A percentile compares a stretch with the other conserved stretches of the same genome.
Evolutionary conservation across 306 rosid genomes (phyloP).

Genomic region (Lotus japonicus): DNA sequence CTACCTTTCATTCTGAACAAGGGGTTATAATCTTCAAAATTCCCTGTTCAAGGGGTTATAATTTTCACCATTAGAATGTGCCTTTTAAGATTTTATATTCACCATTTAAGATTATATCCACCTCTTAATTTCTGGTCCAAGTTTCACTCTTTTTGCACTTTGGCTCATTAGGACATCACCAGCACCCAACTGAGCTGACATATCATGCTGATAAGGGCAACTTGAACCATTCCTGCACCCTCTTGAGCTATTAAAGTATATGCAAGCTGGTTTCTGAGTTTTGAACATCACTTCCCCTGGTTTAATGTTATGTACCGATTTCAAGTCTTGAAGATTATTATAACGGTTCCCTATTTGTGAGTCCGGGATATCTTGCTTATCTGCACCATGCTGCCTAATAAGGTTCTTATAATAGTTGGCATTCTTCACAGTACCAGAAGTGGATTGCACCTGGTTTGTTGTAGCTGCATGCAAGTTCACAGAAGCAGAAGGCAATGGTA

Average conservation of each 20-base stretch:
- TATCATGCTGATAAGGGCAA: conserved; percentile 53
- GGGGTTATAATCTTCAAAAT: neutral
- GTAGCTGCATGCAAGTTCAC: no score
- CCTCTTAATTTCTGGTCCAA: conserved; percentile 28
- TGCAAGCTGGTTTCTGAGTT: conserved; percentile 50
- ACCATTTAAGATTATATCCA: conserved; percentile 7
- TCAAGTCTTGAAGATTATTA: conserved; percentile 31
- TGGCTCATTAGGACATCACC: conserved; percentile 19
- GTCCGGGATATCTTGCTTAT: conserved; percentile 31
- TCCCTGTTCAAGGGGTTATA: neutral
- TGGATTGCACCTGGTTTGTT: conserved; percentile 27
- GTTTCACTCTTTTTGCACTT: conserved; percentile 52
- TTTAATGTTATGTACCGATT: conserved; percentile 32
- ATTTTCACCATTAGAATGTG: neutral
- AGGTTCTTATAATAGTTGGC: conserved; percentile 60
- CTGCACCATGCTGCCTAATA: conserved; percentile 55
- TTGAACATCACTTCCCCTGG: conserved; percentile 31
- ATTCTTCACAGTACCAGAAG: conserved; percentile 33
- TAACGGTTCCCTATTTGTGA: conserved; percentile 32
- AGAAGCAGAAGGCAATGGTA: neutral
- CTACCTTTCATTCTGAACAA: neutral
- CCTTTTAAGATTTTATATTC: no score
- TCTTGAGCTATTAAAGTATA: conserved; percentile 42
- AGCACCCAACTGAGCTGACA: conserved; percentile 17
- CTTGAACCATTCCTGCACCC: conserved; percentile 60